A percentile compares a stretch with the other conserved stretches of the same genome.
phyloP scores from a whole-genome alignment of 257 asterid species.

The Cruciata laevipes region DNA sequence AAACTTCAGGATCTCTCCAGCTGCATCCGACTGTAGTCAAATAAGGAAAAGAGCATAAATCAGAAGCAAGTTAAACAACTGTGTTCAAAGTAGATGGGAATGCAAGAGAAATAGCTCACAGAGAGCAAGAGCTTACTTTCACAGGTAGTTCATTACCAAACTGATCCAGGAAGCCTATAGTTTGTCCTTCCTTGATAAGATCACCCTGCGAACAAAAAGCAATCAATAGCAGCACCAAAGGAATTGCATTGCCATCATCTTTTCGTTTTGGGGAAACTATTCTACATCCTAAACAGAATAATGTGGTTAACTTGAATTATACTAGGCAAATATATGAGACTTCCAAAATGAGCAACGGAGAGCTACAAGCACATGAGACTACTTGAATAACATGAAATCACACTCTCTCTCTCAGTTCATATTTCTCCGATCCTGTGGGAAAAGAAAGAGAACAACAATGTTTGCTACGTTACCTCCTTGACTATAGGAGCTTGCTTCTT shows the following conservation, averaged over 20 bases:
- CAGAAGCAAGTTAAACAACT: conserved; percentile 11
- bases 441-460: neutral
- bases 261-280: neutral
- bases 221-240: neutral
- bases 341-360: neutral
- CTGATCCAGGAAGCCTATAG: conserved; percentile 65
- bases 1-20: conserved; percentile 80
- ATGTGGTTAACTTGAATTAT: neutral
- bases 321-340: neutral
- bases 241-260: neutral
- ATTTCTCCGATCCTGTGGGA: neutral
- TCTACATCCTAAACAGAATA: neutral
- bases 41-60: conserved; percentile 6
- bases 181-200: conserved; percentile 77
- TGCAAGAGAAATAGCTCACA: neutral
- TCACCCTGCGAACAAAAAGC: conserved; percentile 54
- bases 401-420: neutral
- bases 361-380: neutral
- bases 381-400: neutral
- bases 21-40: conserved; percentile 62
- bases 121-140: conserved; percentile 41
- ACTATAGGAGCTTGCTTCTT: conserved; percentile 54
- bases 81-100: conserved; percentile 13
- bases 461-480: conserved; percentile 52
- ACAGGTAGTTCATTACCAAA: conserved; percentile 58